These are phyloP conservation scores for Arabidopsis thaliana DNA, from an alignment of 345 rosid genomes.

Conservation along the genomic window DNA sequence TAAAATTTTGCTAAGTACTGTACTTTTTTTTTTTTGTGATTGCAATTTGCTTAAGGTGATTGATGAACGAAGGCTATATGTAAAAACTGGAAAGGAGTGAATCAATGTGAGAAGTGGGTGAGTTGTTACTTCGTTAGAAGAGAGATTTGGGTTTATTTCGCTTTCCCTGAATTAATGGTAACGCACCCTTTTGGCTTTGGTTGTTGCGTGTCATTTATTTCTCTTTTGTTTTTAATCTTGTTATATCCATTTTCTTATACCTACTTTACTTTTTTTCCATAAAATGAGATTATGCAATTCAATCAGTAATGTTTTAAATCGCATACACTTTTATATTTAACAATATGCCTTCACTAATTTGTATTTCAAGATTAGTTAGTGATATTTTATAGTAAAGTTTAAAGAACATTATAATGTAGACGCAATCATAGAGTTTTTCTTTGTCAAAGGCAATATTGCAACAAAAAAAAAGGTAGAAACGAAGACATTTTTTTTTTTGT, in stretches of 20 bases:
- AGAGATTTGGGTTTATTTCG: slow-evolving; percentile 39
- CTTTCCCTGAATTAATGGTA: slow-evolving; percentile 47
- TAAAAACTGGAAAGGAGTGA: background rate
- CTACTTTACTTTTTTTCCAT: slow-evolving; percentile 25
- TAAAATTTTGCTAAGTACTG: background rate
- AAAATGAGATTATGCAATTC: background rate
- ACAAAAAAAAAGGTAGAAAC: slow-evolving; percentile 4
- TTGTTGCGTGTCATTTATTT: slow-evolving; percentile 42
- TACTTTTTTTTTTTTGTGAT: background rate
- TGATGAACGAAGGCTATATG: background rate
- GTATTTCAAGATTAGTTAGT: background rate
- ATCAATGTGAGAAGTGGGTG: slow-evolving; percentile 19
- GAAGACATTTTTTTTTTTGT: slow-evolving; percentile 31
- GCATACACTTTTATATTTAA: slow-evolving; percentile 1
- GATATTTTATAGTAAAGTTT: background rate
- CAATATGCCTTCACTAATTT: slow-evolving; percentile 1
- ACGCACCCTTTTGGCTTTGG: slow-evolving; percentile 43
- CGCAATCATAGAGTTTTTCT: slow-evolving; percentile 38
- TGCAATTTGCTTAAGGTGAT: background rate
- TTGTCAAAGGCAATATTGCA: slow-evolving; percentile 31
- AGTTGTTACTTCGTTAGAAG: slow-evolving; percentile 32
- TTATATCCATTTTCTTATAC: background rate
- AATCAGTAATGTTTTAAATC: background rate
- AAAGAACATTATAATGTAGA: slow-evolving; percentile 39
- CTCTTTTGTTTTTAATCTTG: slow-evolving; percentile 13